Base-by-base conservation (phyloP, 176 grass and related monocot genomes). In the Zea luxurians region DNA sequence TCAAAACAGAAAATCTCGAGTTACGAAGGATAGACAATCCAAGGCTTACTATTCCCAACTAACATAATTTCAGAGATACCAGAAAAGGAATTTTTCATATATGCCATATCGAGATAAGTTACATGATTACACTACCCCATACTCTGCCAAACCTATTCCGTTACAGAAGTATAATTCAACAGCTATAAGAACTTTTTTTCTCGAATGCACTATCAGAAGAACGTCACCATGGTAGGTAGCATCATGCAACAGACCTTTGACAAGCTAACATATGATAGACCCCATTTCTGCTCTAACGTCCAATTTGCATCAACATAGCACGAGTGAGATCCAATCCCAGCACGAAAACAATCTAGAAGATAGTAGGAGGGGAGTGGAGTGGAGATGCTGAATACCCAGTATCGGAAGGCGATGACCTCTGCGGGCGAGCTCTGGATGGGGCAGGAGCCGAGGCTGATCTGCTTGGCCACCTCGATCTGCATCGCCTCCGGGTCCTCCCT, bases 381-480 rank as follows among this genome's bases (percentile, higher is more conserved):
- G 61, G 68, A 74, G 20, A 81, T 37, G 46, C 16, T 48, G 48
- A 65, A 37, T 82, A 97, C 94, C 96, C 96, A 95, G 79, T 99
- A 99, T 77, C 92, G 82, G 70, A 95, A 99, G 70, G 92, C 92
- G 36, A 92, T 13, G 59, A 99, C 88, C 78, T 95, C 88, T 0
- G 90, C 90, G 0, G 90, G 86, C 37, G 90, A 75, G 76, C 88
- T 93, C 76, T 93, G 81, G 15, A 88, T 72, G 4, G 86, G 81
- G 71, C 90, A 99, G 4, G 96, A 91, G 17, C 88, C 96, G 64
- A 99, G 88, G 72, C 96, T 99, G 86, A 99, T 99, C 88, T 93
- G 96, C 61, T 99, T 95, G 50, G 86, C 92, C 13, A 89, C 96
- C 88, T 95, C 96, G 73, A 99, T 99, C 86, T 99, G 96, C 73